These are phyloP conservation scores for Colletotrichum sp. DNA, from an alignment of 2,329 filamentous ascomycete species.

Conservation along the genomic window DNA sequence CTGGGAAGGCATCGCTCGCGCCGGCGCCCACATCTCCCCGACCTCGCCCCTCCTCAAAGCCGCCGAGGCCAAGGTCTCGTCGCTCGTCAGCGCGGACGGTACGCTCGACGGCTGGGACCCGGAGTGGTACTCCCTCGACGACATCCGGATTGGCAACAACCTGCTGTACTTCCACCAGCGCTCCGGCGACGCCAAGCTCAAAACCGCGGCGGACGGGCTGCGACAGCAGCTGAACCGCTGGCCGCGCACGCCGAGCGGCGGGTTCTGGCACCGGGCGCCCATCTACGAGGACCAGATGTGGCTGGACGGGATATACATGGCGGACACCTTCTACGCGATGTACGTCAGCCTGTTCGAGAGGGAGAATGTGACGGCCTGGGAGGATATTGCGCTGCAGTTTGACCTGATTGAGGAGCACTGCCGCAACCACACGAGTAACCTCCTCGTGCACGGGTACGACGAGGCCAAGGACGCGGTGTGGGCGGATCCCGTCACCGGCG, in stretches of 20 bases:
- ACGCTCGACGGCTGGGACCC: constrained; percentile 51
- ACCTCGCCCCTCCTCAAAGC: neutral
- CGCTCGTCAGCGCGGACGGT: constrained; percentile 36
- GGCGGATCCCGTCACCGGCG: constrained; percentile 55
- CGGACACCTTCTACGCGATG: constrained; percentile 46
- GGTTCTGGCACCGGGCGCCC: constrained; percentile 54
- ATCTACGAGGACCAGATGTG: constrained; percentile 60
- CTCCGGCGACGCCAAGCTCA: constrained; percentile 52
- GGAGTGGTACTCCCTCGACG: constrained; percentile 55
- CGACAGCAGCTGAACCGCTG: constrained; percentile 51
- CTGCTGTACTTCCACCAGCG: constrained; percentile 53
- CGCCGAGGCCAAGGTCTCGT: constrained; percentile 8
- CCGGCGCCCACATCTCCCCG: neutral
- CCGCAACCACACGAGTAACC: constrained; percentile 38
- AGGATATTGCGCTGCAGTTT: constrained; percentile 50
- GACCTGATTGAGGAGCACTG: constrained; percentile 49
- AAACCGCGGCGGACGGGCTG: constrained; percentile 50
- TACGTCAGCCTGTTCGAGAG: constrained; percentile 43
- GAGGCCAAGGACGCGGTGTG: constrained; percentile 51
- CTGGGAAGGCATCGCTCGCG: constrained; percentile 10
- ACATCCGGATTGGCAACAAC: constrained; percentile 58
- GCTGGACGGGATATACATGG: constrained; percentile 62
- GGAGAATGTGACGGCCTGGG: constrained; percentile 43
- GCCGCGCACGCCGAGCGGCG: constrained; percentile 53
- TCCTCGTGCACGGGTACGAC: constrained; percentile 62